Base-by-base conservation (phyloP, 805 yeast genomes). In the Clavispora vitiphila region DNA sequence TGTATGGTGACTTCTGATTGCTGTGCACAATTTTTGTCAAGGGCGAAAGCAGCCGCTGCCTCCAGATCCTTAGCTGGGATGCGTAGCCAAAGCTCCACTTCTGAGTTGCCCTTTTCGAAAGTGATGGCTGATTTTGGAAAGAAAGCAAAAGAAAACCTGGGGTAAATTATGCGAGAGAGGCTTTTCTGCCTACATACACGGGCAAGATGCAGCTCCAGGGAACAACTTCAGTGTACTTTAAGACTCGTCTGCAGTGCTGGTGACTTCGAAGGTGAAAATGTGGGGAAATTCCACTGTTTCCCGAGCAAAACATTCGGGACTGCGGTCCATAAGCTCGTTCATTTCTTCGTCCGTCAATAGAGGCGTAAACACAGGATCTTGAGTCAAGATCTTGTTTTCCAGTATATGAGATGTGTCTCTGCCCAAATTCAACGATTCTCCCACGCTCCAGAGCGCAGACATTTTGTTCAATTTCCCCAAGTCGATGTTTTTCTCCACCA, bases 291-390 rank as follows among this genome's bases (percentile, higher is more conserved):
- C 48, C 9, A 43, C 46, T 6, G 57, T 54, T 26, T 48, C 51
- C 12, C 62, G 51, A 8, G 41, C 30, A 53, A 75, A 79, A 5
- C 80, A 72, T 16, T 59, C 60, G 0, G 54, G 53, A 1, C 75
- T 62, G 38, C 86, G 64, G 52, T 78, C 80, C 25, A 71, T 48
- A 39, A 81, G 47, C 46, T 76, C 83, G 0, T 58, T 52, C 26
- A 81, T 39, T 48, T 81, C 86, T 11, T 53, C 65, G 0, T 55
- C 51, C 1, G 64, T 53, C 26, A 78, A 57, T 5, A 3, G 22
- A 6, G 18, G 15, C 16, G 7, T 15, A 4, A 19, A 9, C 22
- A 10, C 14, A 11, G 8, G 15, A 6, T 14, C 14, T 26, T 6
- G 12, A 4, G 21, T 5, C 30, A 38, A 38, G 22, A 29, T 5